Evolutionary conservation across 371 early-diverging fungal species (phyloP).

Genomic region (Actinomortierella wolfii): DNA sequence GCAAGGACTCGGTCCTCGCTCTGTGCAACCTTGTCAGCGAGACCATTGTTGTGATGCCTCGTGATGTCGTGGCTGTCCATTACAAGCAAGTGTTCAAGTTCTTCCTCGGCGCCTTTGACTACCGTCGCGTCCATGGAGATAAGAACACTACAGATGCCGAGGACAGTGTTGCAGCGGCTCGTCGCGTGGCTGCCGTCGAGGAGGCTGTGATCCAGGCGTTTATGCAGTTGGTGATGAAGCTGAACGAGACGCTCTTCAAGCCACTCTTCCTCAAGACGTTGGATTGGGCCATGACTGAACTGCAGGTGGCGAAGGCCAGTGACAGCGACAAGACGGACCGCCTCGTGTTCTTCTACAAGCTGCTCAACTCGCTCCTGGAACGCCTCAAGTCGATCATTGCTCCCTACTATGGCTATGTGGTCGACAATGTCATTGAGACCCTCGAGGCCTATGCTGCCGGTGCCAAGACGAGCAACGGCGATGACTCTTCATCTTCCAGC

Average conservation of each 20-base stretch:
- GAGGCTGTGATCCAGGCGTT: conserved; percentile 72
- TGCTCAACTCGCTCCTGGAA: conserved; percentile 71
- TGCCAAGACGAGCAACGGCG: conserved; percentile 6
- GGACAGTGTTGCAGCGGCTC: conserved; percentile 14
- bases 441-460: conserved; percentile 56
- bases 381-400: conserved; percentile 85
- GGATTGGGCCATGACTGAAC: conserved; percentile 86
- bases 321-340: conserved; percentile 59
- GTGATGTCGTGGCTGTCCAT: conserved; percentile 67
- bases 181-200: conserved; percentile 67
- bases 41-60: conserved; percentile 66
- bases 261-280: conserved; percentile 88
- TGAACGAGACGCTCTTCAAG: conserved; percentile 93
- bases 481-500: conserved; percentile 13
- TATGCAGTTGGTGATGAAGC: conserved; percentile 81
- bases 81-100: conserved; percentile 87
- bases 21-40: conserved; percentile 68
- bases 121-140: conserved; percentile 51
- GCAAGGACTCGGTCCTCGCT: conserved; percentile 55
- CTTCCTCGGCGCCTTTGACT: conserved; percentile 77
- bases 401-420: conserved; percentile 81
- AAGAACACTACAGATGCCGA: conserved; percentile 3
- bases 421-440: conserved; percentile 71
- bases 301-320: conserved; percentile 43
- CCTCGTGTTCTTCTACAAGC: conserved; percentile 78